Evolutionary conservation across 176 grass and related monocot species (phyloP).

Genomic region (Calamus simplicifolius): DNA sequence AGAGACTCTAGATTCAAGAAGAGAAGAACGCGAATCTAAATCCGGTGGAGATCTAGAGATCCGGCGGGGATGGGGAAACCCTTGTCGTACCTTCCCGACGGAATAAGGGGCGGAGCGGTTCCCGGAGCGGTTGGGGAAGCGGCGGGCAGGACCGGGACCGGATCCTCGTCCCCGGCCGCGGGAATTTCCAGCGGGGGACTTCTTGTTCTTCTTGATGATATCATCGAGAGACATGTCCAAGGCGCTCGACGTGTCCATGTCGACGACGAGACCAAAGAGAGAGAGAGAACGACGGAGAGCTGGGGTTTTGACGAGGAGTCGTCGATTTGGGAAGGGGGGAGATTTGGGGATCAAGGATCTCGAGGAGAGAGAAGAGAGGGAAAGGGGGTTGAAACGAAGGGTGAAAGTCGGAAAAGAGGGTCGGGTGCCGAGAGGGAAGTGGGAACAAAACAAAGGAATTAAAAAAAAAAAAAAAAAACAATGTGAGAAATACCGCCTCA

Average conservation of each 20-base stretch:
- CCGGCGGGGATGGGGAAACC: background rate
- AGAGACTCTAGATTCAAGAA: conserved; percentile 41
- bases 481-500: too few species aligned
- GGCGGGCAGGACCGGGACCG: conserved; percentile 45
- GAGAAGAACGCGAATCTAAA: too few species aligned
- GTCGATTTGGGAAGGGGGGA: background rate
- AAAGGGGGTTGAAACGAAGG: too few species aligned
- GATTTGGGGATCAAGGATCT: background rate
- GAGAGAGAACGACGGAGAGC: too few species aligned
- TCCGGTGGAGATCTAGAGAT: conserved; percentile 10
- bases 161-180: conserved; percentile 25
- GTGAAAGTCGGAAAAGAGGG: too few species aligned
- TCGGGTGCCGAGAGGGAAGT: too few species aligned
- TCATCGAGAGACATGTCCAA: conserved; percentile 94
- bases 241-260: conserved; percentile 52
- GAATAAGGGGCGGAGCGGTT: conserved; percentile 74
- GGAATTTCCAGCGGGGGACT: conserved; percentile 40
- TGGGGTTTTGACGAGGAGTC: background rate
- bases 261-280: too few species aligned
- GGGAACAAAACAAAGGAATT: too few species aligned
- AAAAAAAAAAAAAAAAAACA: too few species aligned
- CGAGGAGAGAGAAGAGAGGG: too few species aligned
- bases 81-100: conserved; percentile 59
- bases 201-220: conserved; percentile 99
- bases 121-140: conserved; percentile 54